Evolutionary conservation across 768 basidiomycete species (phyloP).

Genomic region (Floccularia luteovirens): DNA sequence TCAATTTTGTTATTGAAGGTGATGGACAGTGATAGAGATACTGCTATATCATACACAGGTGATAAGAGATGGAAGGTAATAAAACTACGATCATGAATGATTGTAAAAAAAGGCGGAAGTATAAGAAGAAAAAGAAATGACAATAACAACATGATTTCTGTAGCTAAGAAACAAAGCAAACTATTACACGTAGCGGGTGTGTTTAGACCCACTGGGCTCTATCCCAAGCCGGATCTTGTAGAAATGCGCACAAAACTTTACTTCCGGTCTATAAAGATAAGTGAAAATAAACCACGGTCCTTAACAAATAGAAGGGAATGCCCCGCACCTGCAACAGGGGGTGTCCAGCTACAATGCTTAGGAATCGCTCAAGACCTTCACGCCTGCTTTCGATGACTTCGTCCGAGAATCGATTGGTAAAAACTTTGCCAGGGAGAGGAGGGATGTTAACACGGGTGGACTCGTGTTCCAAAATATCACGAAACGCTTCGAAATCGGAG

Average conservation of each 20-base stretch:
- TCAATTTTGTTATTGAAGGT: no score
- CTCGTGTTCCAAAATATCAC: conserved; percentile 96
- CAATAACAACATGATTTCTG: no score
- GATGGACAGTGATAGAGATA: no score
- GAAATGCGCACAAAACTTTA: conserved; percentile 92
- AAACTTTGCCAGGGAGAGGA: conserved; percentile 94
- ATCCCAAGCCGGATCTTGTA: conserved; percentile 93
- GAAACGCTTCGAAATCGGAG: conserved; percentile 94
- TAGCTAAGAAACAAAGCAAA: no score
- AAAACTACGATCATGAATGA: no score
- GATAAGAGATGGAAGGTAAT: no score
- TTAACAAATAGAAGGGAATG: background rate
- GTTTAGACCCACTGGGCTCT: conserved; percentile 72
- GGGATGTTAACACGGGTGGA: conserved; percentile 97
- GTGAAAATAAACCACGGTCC: conserved; percentile 4
- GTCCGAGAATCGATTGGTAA: conserved; percentile 96
- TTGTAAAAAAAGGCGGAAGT: no score
- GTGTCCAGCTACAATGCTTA: conserved; percentile 96
- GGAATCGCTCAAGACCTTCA: conserved; percentile 90
- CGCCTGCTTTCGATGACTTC: conserved; percentile 91
- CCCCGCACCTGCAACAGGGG: conserved; percentile 85
- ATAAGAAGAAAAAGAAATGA: no score
- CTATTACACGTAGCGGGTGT: no score
- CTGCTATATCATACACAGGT: no score
- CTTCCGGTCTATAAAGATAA: conserved; percentile 67